These are phyloP conservation scores for Microcyclospora pomicola DNA, from an alignment of 2,329 filamentous ascomycete genomes.

Conservation along the genomic window DNA sequence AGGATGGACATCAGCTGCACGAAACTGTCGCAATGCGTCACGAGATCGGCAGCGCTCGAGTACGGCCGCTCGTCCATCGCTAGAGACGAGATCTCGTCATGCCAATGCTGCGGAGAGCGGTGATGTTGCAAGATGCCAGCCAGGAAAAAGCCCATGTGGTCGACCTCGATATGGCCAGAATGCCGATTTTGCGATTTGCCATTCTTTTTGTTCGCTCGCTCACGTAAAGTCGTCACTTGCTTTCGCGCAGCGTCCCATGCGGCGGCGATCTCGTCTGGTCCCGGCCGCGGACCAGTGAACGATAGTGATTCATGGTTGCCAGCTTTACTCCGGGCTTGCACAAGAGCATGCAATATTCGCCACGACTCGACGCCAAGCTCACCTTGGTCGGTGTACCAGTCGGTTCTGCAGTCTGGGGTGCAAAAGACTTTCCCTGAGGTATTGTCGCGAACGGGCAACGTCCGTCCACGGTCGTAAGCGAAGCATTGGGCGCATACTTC, in stretches of 20 bases:
- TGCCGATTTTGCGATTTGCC: too few relatives aligned
- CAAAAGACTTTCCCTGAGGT: slow-evolving; percentile 32
- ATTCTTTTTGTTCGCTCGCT: too few relatives aligned
- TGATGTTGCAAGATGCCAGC: slow-evolving; percentile 25
- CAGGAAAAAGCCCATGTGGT: slow-evolving; percentile 26
- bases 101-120: slow-evolving; percentile 20
- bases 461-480: slow-evolving; percentile 30
- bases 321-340: neutral
- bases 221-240: too few relatives aligned
- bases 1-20: slow-evolving; percentile 30
- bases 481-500: slow-evolving; percentile 38
- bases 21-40: slow-evolving; percentile 27
- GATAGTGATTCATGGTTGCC: too few relatives aligned
- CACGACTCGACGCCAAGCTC: slow-evolving; percentile 18
- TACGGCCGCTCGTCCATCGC: slow-evolving; percentile 30
- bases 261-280: slow-evolving; percentile 8
- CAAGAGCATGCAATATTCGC: slow-evolving; percentile 14
- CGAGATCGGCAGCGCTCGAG: slow-evolving; percentile 26
- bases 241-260: slow-evolving; percentile 12
- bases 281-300: slow-evolving; percentile 3
- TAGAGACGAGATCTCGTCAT: slow-evolving; percentile 22
- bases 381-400: slow-evolving; percentile 22
- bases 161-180: too few relatives aligned
- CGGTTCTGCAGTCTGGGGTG: slow-evolving; percentile 20
- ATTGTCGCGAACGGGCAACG: slow-evolving; percentile 25